Evolutionary conservation across 768 basidiomycete species (phyloP).

Genomic region (Grammothele lineata): DNA sequence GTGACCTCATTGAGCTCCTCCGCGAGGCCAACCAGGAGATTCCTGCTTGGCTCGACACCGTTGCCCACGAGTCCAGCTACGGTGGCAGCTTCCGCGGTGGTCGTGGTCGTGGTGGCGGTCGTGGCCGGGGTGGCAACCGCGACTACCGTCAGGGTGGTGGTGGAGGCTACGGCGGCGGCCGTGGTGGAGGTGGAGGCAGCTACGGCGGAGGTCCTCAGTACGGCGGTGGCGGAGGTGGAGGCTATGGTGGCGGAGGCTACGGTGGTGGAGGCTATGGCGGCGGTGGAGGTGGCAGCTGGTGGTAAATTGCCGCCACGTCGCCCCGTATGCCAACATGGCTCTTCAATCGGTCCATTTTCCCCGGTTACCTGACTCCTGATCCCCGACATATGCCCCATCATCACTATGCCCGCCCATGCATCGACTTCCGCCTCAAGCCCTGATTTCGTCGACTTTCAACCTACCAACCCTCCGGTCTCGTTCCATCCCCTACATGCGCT

Average conservation of each 20-base stretch:
- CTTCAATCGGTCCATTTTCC: slow-evolving; percentile 1
- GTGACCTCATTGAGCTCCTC: slow-evolving; percentile 88
- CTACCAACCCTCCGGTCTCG: slow-evolving; percentile 7
- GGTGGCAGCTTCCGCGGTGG: slow-evolving; percentile 45
- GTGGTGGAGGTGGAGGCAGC: slow-evolving; percentile 26
- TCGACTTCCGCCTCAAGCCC: slow-evolving; percentile 15
- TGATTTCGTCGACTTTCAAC: slow-evolving; percentile 4
- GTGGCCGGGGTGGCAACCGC: slow-evolving; percentile 37
- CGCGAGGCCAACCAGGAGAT: slow-evolving; percentile 96
- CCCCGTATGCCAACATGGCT: not conserved
- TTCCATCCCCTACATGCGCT: slow-evolving; percentile 47
- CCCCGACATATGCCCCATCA: slow-evolving; percentile 18
- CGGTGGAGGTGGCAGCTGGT: slow-evolving; percentile 38
- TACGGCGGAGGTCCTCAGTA: slow-evolving; percentile 29
- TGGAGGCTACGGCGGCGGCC: slow-evolving; percentile 31
- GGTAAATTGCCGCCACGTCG: slow-evolving; percentile 32
- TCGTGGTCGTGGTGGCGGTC: slow-evolving; percentile 56
- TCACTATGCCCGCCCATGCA: slow-evolving; percentile 23
- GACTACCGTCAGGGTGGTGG: slow-evolving; percentile 38
- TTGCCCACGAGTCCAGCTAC: slow-evolving; percentile 78
- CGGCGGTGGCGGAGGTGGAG: slow-evolving; percentile 32
- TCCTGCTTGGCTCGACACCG: slow-evolving; percentile 84
- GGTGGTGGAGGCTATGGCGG: slow-evolving; percentile 20
- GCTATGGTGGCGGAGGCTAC: slow-evolving; percentile 24
- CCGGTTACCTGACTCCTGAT: not conserved